Evolutionary conservation across 345 rosid species (phyloP).

Genomic region (Citrus sp.): DNA sequence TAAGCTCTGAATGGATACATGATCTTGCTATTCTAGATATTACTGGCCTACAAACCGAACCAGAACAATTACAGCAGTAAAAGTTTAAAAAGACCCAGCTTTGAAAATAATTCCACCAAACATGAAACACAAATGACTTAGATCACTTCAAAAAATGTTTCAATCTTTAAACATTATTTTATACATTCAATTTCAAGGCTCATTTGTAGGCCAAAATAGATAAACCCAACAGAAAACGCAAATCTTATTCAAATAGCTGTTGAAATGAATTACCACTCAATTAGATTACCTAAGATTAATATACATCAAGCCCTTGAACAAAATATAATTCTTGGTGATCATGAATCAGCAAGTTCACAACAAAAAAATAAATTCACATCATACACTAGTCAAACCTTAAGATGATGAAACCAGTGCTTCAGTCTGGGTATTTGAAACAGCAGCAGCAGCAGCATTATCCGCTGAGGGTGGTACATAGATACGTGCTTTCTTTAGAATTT

Average conservation of each 20-base stretch:
- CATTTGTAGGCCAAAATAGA: no score
- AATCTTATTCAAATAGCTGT: neutral
- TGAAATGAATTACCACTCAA: neutral
- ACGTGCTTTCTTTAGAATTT: conserved; percentile 80
- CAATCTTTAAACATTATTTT: no score
- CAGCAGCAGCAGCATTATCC: conserved; percentile 2
- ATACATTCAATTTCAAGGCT: no score
- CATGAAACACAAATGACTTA: neutral
- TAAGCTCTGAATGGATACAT: neutral
- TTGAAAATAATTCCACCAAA: neutral
- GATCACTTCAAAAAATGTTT: neutral
- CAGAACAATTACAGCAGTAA: neutral
- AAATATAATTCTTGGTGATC: neutral
- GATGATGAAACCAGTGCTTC: conserved; percentile 25
- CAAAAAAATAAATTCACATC: neutral
- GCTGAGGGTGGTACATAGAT: conserved; percentile 53
- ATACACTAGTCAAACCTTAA: conserved; percentile 20
- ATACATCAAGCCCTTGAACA: neutral
- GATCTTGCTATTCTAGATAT: no score
- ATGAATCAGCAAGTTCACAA: neutral
- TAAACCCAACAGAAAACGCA: neutral
- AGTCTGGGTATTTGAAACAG: conserved; percentile 17
- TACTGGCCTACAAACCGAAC: no score
- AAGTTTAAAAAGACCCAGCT: neutral
- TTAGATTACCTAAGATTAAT: neutral